Percentiles rank a stretch among this genome's conserved stretches.
Evolutionary conservation across 208 protist genomes (phyloP).

Genomic region (Kentomonas sorsogonicus): DNA sequence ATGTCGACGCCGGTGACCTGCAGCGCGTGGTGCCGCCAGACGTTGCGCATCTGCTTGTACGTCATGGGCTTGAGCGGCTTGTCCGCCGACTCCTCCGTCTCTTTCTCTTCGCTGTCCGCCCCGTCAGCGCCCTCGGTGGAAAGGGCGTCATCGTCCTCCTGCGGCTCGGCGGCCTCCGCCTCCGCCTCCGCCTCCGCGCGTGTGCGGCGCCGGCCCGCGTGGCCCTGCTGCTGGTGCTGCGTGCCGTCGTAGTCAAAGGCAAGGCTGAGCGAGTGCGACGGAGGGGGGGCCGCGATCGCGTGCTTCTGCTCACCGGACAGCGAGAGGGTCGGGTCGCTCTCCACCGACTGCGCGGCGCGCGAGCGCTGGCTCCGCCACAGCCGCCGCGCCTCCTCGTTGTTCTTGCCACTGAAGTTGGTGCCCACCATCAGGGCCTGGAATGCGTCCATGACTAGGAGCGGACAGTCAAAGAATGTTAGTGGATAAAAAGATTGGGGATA

Average conservation of each 20-base stretch:
- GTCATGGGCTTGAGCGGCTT: conserved; percentile 69
- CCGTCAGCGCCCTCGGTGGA: conserved; percentile 1
- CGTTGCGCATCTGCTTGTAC: conserved; percentile 70
- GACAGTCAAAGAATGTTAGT: background rate
- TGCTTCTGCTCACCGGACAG: too few species aligned
- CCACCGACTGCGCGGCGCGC: too few species aligned
- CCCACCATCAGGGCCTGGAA: background rate
- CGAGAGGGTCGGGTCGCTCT: too few species aligned
- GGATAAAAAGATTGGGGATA: background rate
- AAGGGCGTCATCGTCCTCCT: conserved; percentile 2
- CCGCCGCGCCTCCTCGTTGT: too few species aligned
- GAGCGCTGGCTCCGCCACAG: too few species aligned
- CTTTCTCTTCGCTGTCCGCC: too few species aligned
- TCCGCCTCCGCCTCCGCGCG: background rate
- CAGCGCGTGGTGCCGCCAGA: conserved; percentile 78
- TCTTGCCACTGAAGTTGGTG: background rate
- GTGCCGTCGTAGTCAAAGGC: too few species aligned
- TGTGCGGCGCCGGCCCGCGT: background rate
- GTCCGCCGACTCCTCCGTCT: background rate
- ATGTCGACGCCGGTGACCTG: conserved; percentile 71
- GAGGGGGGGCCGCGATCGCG: too few species aligned
- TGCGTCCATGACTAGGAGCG: background rate
- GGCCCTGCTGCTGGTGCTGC: background rate
- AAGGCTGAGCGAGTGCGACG: too few species aligned
- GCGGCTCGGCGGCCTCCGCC: background rate